Conservation (phyloP, 2,329 filamentous ascomycete species). For the Dactylellina drechsleri region DNA sequence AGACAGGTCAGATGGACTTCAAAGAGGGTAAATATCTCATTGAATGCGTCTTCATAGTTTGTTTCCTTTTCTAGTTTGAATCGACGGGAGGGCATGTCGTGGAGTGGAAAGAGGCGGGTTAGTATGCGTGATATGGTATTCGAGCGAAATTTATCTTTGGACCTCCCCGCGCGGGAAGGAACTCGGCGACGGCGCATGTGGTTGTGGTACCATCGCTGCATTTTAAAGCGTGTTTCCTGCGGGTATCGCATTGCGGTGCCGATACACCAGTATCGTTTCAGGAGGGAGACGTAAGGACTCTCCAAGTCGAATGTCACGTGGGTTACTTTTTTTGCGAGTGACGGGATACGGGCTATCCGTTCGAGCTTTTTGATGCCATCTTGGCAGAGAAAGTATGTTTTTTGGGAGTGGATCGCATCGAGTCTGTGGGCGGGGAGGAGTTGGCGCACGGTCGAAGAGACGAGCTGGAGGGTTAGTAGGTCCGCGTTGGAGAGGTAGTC, state of each 20-base stretch:
- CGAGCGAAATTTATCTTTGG: slow-evolving; percentile 4
- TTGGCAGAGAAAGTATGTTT: slow-evolving; percentile 50
- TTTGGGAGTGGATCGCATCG: slow-evolving; percentile 30
- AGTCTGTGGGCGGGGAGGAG: slow-evolving; percentile 25
- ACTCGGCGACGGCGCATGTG: slow-evolving; percentile 27
- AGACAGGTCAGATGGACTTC: slow-evolving; percentile 42
- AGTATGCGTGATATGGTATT: background rate
- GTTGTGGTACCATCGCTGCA: slow-evolving; percentile 48
- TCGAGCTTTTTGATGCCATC: slow-evolving; percentile 43
- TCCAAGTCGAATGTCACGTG: slow-evolving; percentile 45
- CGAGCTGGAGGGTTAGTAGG: slow-evolving; percentile 37
- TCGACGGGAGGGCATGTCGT: no score
- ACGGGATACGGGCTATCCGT: slow-evolving; percentile 26
- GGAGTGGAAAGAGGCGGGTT: background rate
- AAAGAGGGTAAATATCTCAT: slow-evolving; percentile 47
- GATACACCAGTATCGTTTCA: slow-evolving; percentile 50
- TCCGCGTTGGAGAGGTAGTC: slow-evolving; percentile 40
- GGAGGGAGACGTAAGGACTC: slow-evolving; percentile 41
- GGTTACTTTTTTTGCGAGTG: slow-evolving; percentile 30
- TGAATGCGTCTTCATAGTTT: slow-evolving; percentile 45
- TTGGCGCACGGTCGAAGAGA: slow-evolving; percentile 21
- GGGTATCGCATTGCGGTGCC: slow-evolving; percentile 43
- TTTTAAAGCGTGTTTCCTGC: slow-evolving; percentile 30
- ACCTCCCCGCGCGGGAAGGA: slow-evolving; percentile 11
- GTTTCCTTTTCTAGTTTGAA: slow-evolving; percentile 15